A percentile compares a stretch with the other conserved stretches of the same genome.
Evolutionary conservation across 2,329 filamentous ascomycete species (phyloP).

Genomic region (Colletotrichum destructivum): DNA sequence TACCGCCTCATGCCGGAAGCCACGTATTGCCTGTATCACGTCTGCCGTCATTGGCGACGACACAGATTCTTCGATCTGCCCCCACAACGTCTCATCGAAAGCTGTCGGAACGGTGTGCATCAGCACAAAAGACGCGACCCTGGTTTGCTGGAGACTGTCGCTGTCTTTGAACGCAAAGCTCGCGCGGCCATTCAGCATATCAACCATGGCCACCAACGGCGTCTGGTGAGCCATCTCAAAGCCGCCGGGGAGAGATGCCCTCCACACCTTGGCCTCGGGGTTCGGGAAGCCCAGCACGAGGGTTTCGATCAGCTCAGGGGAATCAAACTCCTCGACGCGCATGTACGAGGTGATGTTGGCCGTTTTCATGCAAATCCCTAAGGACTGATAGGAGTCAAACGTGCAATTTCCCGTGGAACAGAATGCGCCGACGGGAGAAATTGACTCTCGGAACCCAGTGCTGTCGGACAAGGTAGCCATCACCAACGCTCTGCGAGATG

Average conservation of each 20-base stretch:
- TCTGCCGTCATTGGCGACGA: background rate
- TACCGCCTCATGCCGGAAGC: background rate
- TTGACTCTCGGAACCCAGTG: background rate
- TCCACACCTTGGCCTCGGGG: background rate
- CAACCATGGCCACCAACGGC: background rate
- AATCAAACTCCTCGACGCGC: background rate
- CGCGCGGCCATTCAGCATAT: conserved; percentile 13
- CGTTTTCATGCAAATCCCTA: conserved; percentile 21
- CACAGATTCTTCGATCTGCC: too few relatives aligned
- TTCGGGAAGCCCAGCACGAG: background rate
- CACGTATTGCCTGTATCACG: background rate
- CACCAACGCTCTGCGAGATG: background rate
- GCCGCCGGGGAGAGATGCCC: conserved; percentile 21
- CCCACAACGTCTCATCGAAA: background rate
- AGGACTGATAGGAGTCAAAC: conserved; percentile 18
- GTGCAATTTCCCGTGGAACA: conserved; percentile 29
- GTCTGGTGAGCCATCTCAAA: conserved; percentile 1
- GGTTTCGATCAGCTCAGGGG: background rate
- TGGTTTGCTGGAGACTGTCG: background rate
- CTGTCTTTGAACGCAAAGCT: conserved; percentile 8
- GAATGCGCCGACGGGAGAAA: background rate
- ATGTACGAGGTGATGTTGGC: conserved; percentile 16
- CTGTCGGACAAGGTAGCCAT: background rate
- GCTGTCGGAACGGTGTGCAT: background rate
- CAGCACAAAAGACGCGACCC: background rate